These are phyloP conservation scores for Solanum okadae DNA, from an alignment of 257 asterid species.

Conservation along the genomic window DNA sequence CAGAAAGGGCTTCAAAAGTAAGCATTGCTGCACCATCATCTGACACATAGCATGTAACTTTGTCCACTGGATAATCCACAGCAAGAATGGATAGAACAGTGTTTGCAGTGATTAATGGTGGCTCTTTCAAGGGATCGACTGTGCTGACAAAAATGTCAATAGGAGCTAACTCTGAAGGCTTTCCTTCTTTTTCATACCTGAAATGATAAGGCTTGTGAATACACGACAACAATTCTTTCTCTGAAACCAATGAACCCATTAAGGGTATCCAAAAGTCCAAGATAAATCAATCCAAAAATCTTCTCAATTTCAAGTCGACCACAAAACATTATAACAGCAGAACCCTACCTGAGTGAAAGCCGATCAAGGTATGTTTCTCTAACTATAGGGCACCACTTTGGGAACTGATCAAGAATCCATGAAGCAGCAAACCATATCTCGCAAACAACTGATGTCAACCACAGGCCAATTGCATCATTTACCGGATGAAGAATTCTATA, in stretches of 20 bases:
- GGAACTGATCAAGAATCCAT: conserved; percentile 94
- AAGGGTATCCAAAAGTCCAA: not conserved
- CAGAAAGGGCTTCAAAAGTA: conserved; percentile 80
- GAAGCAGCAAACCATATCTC: conserved; percentile 93
- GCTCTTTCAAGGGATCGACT: conserved; percentile 83
- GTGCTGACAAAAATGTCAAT: conserved; percentile 81
- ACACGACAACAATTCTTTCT: not conserved
- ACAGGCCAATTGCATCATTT: conserved; percentile 64
- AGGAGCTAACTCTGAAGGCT: conserved; percentile 57
- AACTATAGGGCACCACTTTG: conserved; percentile 80
- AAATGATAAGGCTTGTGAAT: not conserved
- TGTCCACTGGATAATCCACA: conserved; percentile 73
- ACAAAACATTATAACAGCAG: not conserved
- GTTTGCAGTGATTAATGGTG: conserved; percentile 76
- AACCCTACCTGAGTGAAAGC: conserved; percentile 59
- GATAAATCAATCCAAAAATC: not conserved
- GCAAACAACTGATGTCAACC: conserved; percentile 89
- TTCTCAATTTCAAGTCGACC: not conserved
- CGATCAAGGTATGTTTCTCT: conserved; percentile 94
- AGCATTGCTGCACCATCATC: conserved; percentile 96
- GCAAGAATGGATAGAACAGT: conserved; percentile 85
- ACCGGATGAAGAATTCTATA: conserved; percentile 84
- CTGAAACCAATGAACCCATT: not conserved
- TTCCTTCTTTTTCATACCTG: conserved; percentile 82
- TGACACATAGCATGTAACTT: conserved; percentile 73